Conservation (phyloP, 768 basidiomycete species). For the Mrakia hoshinonis region DNA sequence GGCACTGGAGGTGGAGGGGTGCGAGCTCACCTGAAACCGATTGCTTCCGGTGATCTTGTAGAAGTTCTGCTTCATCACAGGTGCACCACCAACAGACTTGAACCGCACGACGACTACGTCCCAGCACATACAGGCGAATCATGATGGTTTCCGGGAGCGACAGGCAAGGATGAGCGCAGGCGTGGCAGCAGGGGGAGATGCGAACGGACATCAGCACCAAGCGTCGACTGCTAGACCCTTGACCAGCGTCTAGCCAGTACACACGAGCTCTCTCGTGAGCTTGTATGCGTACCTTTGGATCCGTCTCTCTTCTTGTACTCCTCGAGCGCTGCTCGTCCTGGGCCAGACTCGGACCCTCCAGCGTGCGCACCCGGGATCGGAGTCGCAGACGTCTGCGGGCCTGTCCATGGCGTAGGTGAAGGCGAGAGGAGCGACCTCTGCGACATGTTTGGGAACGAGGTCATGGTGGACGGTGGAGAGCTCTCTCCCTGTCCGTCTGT, state of each 20-base stretch:
- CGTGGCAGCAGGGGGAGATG: not conserved
- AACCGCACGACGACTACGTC: conserved; percentile 82
- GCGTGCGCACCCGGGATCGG: conserved; percentile 6
- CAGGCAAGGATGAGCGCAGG: not conserved
- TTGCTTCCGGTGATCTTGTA: conserved; percentile 95
- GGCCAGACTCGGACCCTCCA: not conserved
- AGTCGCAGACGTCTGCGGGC: not conserved
- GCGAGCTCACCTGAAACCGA: conserved; percentile 59
- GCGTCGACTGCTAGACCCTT: not conserved
- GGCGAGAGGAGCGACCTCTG: conserved; percentile 28
- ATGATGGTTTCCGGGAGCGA: not conserved
- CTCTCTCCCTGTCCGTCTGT: no score
- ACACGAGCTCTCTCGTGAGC: no score
- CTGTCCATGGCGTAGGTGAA: conserved; percentile 20
- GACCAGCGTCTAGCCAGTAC: no score
- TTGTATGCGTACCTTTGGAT: conserved; percentile 7
- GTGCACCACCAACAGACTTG: conserved; percentile 94
- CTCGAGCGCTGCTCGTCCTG: not conserved
- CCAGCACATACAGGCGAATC: not conserved
- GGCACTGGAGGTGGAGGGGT: not conserved
- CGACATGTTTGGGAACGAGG: conserved; percentile 16
- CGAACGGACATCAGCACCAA: not conserved
- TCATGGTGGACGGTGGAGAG: not conserved
- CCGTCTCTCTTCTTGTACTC: conserved; percentile 26
- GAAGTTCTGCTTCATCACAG: conserved; percentile 97